Evolutionary conservation across 1,284 basidiomycete species (phyloP), one percentile per base, ranked within the genome.

Genomic region (Fomitopsis palustris): DNA sequence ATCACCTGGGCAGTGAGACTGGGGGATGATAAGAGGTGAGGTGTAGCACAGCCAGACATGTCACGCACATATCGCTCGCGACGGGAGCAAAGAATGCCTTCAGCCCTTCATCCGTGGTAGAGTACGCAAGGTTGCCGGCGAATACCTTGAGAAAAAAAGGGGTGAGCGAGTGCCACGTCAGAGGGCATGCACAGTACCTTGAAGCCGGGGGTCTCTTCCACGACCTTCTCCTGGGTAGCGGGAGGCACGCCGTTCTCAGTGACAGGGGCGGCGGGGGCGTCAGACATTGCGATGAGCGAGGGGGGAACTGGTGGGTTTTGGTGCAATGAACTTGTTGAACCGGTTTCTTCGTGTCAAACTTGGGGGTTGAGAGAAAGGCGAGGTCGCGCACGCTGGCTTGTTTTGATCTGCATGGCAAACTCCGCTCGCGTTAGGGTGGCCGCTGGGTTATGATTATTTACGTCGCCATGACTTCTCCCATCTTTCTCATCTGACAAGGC

Each of bases 51-150:
- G 37, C 55, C 58, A 37, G 57, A 59, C 38, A 43, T 35, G 35
- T 63, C n/a, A 84, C 86, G 67, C 84, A 94, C 89, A 92, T 88
- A 75, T 92, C 90, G 76, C 77, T 85, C 77, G 83, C 78, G 70
- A 92, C 86, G 73, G 88, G 86, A 77, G 82, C 87, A 81, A 93
- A 93, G 82, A 93, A 91, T 76, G 87, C 78, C 86, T 85, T 88
- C 78, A 93, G 88, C 85, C 89, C 90, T 78, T 93, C 89, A 82
- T 92, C 90, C 82, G 88, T 90, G 69, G 89, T 92, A 71, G 86
- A 81, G 75, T 92, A 93, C 79, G 90, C 86, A 81, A 93, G 90
- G 78, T 93, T 93, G 69, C 91, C 91, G 70, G 85, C 88, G 76
- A 92, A 93, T 78, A 93, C 88, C 92, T 93, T 69, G 42, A 38